These are phyloP conservation scores for Aegilops umbellulata DNA, from an alignment of 176 grass and related monocot genomes.

Conservation along the genomic window DNA sequence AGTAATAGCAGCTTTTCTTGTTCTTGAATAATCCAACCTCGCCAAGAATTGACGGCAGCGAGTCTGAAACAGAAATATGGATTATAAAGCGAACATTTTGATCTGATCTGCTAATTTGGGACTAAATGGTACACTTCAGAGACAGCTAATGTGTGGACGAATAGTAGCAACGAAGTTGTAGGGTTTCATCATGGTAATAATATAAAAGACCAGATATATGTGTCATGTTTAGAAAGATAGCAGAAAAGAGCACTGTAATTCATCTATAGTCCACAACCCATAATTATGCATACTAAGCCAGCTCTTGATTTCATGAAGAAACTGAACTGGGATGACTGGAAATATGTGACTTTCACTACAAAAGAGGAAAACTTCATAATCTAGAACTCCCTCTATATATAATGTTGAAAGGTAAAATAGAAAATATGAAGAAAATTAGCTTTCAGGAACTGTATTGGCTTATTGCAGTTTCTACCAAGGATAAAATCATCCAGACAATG, in stretches of 20 bases:
- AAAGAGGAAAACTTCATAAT: conserved; percentile 1
- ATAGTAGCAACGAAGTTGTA: background rate
- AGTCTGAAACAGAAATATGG: conserved; percentile 61
- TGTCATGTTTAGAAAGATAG: conserved; percentile 13
- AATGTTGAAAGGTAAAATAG: background rate
- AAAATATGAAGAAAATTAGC: conserved; percentile 6
- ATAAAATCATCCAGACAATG: background rate
- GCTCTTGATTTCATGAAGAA: conserved; percentile 7
- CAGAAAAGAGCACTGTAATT: background rate
- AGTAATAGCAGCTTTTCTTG: conserved; percentile 80
- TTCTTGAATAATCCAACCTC: conserved; percentile 72
- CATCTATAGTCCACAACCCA: background rate
- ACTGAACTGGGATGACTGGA: background rate
- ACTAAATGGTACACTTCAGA: conserved; percentile 11
- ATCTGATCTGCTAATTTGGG: background rate
- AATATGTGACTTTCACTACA: background rate
- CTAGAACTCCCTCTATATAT: background rate
- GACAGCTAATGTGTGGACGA: background rate
- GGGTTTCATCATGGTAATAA: conserved; percentile 6
- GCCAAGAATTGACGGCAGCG: conserved; percentile 78
- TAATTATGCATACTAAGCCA: background rate
- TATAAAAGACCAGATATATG: background rate
- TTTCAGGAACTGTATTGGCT: background rate
- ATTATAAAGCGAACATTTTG: conserved; percentile 21
- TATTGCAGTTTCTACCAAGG: conserved; percentile 7